phyloP scores from a whole-genome alignment of 352 stramenopile genomes.

The Globisporangium sylvaticum region DNA sequence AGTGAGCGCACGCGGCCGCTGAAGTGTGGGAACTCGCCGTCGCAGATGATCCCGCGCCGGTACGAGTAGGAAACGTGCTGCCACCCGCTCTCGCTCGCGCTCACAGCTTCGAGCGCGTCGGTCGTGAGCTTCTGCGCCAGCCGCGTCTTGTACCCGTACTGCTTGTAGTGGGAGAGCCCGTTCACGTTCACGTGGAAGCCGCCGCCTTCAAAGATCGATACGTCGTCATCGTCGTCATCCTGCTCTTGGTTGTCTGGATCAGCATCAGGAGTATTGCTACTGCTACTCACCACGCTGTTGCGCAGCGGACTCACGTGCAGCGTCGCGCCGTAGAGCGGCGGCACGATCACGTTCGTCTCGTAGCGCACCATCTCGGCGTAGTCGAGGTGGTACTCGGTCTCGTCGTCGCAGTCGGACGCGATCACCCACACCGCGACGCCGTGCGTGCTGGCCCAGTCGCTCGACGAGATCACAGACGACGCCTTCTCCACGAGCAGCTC shows the following conservation, averaged over 20 bases:
- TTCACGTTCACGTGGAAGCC: conserved; percentile 55
- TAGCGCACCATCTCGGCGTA: conserved; percentile 46
- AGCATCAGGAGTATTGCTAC: neutral
- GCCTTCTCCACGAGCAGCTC: conserved; percentile 47
- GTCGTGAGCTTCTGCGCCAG: conserved; percentile 39
- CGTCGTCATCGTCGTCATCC: conserved; percentile 6
- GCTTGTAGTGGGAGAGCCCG: conserved; percentile 50
- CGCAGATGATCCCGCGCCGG: conserved; percentile 57
- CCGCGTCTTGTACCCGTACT: conserved; percentile 67
- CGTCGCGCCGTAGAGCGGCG: conserved; percentile 69
- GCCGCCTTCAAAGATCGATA: conserved; percentile 36
- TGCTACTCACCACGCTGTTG: neutral
- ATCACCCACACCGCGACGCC: conserved; percentile 47
- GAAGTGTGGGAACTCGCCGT: conserved; percentile 70
- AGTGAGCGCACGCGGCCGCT: conserved; percentile 51
- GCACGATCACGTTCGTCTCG: conserved; percentile 45
- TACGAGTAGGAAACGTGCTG: conserved; percentile 45
- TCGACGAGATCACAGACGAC: conserved; percentile 1
- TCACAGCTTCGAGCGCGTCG: conserved; percentile 36
- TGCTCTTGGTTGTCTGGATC: neutral
- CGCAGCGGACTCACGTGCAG: conserved; percentile 63
- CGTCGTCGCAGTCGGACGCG: conserved; percentile 33
- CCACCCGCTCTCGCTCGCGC: conserved; percentile 34
- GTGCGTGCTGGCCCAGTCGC: conserved; percentile 20
- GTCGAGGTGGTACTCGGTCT: conserved; percentile 44